Percentiles rank a stretch among this genome's conserved stretches.
Evolutionary conservation across 1,284 basidiomycete genomes (phyloP).

Genomic region (Tylopilus sp.): DNA sequence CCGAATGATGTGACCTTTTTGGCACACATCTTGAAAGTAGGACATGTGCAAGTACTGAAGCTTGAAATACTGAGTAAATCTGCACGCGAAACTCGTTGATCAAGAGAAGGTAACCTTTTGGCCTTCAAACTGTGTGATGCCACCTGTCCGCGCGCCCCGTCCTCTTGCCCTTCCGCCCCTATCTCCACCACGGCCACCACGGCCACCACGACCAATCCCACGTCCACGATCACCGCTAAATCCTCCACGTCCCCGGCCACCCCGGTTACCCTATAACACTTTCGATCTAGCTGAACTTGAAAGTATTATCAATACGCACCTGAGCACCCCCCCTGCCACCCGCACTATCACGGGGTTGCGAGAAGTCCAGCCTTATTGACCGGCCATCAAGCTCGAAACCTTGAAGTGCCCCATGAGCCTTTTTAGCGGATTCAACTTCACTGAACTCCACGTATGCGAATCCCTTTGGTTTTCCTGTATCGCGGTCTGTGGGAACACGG

Average conservation of each 20-base stretch:
- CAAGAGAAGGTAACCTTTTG: constrained; percentile 73
- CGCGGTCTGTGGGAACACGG: constrained; percentile 90
- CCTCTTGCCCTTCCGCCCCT: constrained; percentile 46
- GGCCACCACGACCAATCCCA: constrained; percentile 38
- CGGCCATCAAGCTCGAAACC: constrained; percentile 86
- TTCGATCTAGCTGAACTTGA: constrained; percentile 12
- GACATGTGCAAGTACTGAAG: neutral
- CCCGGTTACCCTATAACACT: constrained; percentile 21
- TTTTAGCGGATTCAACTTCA: constrained; percentile 76
- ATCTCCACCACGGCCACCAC: constrained; percentile 39
- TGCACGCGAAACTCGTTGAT: constrained; percentile 10
- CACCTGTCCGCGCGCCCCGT: constrained; percentile 62
- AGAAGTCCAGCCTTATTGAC: constrained; percentile 82
- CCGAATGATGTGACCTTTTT: neutral
- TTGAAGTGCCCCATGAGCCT: constrained; percentile 69
- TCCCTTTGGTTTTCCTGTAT: constrained; percentile 89
- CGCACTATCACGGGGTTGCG: constrained; percentile 73
- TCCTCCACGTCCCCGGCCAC: constrained; percentile 39
- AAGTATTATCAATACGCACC: constrained; percentile 34
- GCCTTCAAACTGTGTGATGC: constrained; percentile 70
- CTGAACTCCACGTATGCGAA: constrained; percentile 97
- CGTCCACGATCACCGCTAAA: constrained; percentile 39
- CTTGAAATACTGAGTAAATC: neutral
- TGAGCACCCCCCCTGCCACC: constrained; percentile 50
- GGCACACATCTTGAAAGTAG: neutral